Conservation (phyloP, 2,329 filamentous ascomycete genomes). For the Alternaria ventricosa region DNA sequence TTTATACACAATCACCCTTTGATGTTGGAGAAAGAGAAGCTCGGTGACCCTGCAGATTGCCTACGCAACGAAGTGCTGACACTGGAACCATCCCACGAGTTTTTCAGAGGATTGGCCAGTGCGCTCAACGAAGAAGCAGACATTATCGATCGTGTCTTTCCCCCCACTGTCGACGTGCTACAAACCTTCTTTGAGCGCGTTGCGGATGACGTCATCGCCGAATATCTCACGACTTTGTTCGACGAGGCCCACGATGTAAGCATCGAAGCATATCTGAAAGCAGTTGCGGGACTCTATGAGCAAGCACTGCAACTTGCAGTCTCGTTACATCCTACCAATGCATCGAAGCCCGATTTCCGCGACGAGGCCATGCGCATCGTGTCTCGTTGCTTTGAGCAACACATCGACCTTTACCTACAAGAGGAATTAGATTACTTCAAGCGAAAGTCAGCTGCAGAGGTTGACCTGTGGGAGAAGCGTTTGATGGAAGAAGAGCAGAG, state of each 20-base stretch:
- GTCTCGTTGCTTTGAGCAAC: conserved; percentile 81
- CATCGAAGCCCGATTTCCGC: conserved; percentile 65
- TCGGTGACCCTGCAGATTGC: conserved; percentile 81
- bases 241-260: conserved; percentile 83
- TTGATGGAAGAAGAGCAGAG: conserved; percentile 88
- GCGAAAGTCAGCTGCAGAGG: conserved; percentile 75
- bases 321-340: conserved; percentile 71
- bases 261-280: conserved; percentile 79
- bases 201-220: conserved; percentile 79
- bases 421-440: conserved; percentile 91
- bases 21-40: conserved; percentile 73
- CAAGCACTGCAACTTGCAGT: conserved; percentile 81
- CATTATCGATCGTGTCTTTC: conserved; percentile 83
- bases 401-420: conserved; percentile 90
- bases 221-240: conserved; percentile 84
- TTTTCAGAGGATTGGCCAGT: conserved; percentile 76
- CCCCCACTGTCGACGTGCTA: conserved; percentile 72
- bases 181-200: conserved; percentile 82
- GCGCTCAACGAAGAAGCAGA: conserved; percentile 83
- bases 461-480: conserved; percentile 88
- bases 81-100: conserved; percentile 78
- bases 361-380: conserved; percentile 72
- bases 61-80: conserved; percentile 75
- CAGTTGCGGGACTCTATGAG: conserved; percentile 85
- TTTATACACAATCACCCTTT: conserved; percentile 91